phyloP scores from a whole-genome alignment of 441 rosid species.

The Daphne laureola region DNA sequence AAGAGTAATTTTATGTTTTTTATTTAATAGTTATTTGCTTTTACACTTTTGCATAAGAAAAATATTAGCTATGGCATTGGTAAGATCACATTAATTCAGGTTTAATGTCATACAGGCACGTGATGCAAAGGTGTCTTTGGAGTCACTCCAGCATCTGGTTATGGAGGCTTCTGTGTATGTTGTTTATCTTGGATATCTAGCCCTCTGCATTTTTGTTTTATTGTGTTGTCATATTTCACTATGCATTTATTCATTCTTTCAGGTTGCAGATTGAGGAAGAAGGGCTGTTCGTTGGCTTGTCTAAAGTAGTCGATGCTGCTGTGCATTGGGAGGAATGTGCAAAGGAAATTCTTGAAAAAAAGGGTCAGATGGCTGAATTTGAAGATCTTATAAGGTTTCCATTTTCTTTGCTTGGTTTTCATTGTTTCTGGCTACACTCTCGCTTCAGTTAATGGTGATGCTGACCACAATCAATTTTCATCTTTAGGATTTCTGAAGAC shows the following conservation, averaged over 20 bases:
- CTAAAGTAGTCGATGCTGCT: constrained; percentile 50
- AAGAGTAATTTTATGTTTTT: neutral
- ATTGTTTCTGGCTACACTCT: constrained; percentile 7
- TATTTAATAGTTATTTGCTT: neutral
- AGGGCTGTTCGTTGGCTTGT: constrained; percentile 42
- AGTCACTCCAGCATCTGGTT: constrained; percentile 51
- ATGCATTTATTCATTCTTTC: constrained; percentile 19
- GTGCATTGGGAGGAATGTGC: constrained; percentile 75
- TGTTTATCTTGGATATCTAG: constrained; percentile 14
- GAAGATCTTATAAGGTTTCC: constrained; percentile 65
- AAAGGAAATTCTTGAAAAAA: constrained; percentile 31
- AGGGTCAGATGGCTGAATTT: constrained; percentile 59
- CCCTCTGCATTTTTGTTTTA: constrained; percentile 7
- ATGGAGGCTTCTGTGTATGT: constrained; percentile 58
- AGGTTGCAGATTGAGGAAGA: constrained; percentile 71
- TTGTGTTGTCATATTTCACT: constrained; percentile 1
- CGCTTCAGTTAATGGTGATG: constrained; percentile 6
- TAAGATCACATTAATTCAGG: constrained; percentile 1
- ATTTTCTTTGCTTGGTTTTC: constrained; percentile 5
- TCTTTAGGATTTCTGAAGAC: constrained; percentile 54
- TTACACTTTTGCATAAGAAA: constrained; percentile 2
- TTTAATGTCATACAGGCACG: constrained; percentile 39
- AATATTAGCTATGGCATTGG: neutral
- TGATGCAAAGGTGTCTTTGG: constrained; percentile 42
- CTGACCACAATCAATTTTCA: constrained; percentile 12